These are phyloP conservation scores for Rhizophora mangle DNA, from an alignment of 345 rosid species.

Conservation along the genomic window DNA sequence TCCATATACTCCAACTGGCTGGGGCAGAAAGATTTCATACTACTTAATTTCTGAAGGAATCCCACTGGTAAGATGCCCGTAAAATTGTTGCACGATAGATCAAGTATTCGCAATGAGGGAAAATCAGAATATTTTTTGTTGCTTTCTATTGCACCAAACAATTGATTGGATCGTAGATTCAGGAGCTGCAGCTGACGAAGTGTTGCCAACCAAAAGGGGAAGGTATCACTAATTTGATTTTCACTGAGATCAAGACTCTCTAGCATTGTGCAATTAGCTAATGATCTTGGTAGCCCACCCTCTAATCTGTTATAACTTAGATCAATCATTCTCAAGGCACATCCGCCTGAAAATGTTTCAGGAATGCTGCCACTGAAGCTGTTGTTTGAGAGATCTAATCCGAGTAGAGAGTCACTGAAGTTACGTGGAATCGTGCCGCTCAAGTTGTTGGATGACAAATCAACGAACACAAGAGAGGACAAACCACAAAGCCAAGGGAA, in stretches of 20 bases:
- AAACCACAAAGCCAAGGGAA: constrained; percentile 5
- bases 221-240: constrained; percentile 3
- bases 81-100: not conserved
- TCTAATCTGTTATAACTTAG: not conserved
- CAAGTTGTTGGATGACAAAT: constrained; percentile 22
- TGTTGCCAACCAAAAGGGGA: not conserved
- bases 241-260: constrained; percentile 1
- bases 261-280: not conserved
- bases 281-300: constrained; percentile 6
- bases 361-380: not conserved
- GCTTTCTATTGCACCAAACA: not conserved
- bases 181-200: not conserved
- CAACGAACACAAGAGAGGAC: not conserved
- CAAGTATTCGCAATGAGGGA: not conserved
- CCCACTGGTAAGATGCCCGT: not conserved
- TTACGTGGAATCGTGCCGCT: constrained; percentile 24
- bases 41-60: not conserved
- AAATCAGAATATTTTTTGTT: not conserved
- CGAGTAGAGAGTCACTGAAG: not conserved
- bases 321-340: not conserved
- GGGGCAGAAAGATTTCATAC: not conserved
- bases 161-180: not conserved
- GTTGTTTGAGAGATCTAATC: constrained; percentile 5
- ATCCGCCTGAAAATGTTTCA: not conserved
- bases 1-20: not conserved